Base-by-base conservation (phyloP, 208 protist species). In the Naegleria fowleri region DNA sequence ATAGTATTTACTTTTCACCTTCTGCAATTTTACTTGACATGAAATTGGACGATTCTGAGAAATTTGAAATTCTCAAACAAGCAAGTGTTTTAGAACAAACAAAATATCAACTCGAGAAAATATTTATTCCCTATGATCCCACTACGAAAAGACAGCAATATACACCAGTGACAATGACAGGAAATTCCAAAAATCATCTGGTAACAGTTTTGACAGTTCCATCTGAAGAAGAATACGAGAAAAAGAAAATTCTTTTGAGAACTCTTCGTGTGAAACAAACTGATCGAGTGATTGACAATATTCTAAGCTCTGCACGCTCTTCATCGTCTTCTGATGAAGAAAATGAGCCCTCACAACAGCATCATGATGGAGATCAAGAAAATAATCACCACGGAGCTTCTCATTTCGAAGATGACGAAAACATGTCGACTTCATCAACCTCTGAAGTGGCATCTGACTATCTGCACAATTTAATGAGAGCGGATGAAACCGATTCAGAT, bases 21-120 rank as follows among this genome's bases (percentile, higher is more conserved):
- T 67, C 55, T 15, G 22, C 11, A 1, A 67, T 67, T 67, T 67
- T 67, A 13, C 22, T 67, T 15, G 55, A 67, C 22, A 67, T 67
- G 55, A 67, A 79, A 79, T 79, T 79, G n/a, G 67, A 79, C 7
- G 67, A 79, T 7, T 36, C 16, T 36, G 67, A 79, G n/a, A 25
- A n/a, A 36, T 79, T 79, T 79, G 67, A 79, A 36, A 79, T 79
- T 79, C 29, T 79, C 19, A 79, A 79, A 33, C 67, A 79, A 79
- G 16, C 67, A 0, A 79, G 67, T 79, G 67, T 36, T 2, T 79
- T 79, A 33, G 29, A 79, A 36, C 67, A 79, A 33, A 79, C 67
- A 1, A 79, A 79, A 36, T 79, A 79, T 79, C 67, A 79, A 79
- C n/a, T 79, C 0, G 25, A 79, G 29, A 79, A 79, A 79, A 13